These are phyloP conservation scores for Sapria himalayana DNA, from an alignment of 345 rosid species.

Conservation along the genomic window DNA sequence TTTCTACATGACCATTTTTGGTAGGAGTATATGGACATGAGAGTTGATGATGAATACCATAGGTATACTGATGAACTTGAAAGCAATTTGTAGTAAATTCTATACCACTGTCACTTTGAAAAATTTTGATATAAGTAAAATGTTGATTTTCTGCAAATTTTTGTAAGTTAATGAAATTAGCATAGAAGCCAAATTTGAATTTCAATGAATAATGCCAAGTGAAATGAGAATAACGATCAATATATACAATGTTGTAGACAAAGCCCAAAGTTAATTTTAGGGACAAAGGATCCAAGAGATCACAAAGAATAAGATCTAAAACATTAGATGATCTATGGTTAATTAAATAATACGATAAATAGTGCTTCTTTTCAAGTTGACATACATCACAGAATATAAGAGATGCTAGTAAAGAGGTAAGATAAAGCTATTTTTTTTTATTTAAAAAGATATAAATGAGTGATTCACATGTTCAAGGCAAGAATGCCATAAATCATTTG, in stretches of 20 bases:
- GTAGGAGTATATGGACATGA: not conserved
- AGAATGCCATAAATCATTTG: constrained; percentile 3
- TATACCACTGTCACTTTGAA: not conserved
- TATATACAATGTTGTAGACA: not conserved
- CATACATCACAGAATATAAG: not conserved
- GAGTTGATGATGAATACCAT: constrained; percentile 1
- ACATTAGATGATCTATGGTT: not conserved
- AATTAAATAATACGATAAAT: no score
- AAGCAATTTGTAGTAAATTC: constrained; percentile 2
- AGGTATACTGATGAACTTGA: not conserved
- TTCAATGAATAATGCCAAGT: constrained; percentile 3
- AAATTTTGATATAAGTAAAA: not conserved
- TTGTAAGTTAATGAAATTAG: not conserved
- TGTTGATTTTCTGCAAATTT: not conserved
- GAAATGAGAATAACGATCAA: not conserved
- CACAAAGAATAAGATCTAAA: not conserved
- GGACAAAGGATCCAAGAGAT: not conserved
- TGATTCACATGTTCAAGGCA: constrained; percentile 1
- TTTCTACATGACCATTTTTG: constrained; percentile 1
- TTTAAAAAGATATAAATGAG: not conserved
- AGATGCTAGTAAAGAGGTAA: constrained; percentile 3
- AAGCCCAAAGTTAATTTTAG: not conserved
- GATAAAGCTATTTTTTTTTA: not conserved
- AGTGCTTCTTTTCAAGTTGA: constrained; percentile 2
- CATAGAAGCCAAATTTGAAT: not conserved